These are phyloP conservation scores for Phytophthora pini DNA, from an alignment of 352 stramenopile genomes.

Conservation along the genomic window DNA sequence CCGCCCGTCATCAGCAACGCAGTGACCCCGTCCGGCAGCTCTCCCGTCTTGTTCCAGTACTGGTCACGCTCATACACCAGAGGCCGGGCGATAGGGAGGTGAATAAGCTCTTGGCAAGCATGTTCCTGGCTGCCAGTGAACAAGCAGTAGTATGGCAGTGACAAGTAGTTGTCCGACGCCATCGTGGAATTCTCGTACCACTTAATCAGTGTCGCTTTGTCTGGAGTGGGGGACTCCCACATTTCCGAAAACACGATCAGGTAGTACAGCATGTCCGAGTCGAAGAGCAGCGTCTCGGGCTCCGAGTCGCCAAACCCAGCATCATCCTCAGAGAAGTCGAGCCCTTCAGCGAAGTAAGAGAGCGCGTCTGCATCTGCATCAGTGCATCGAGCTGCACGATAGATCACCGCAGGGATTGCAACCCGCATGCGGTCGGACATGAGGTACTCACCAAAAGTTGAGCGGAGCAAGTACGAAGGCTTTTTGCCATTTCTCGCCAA, in stretches of 20 bases:
- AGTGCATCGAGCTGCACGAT: constrained; percentile 51
- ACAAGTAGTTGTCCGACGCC: constrained; percentile 73
- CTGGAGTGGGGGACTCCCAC: constrained; percentile 65
- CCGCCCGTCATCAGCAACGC: constrained; percentile 64
- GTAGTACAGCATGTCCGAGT: constrained; percentile 80
- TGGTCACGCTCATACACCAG: constrained; percentile 65
- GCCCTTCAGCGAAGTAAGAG: constrained; percentile 36
- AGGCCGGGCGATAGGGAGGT: constrained; percentile 46
- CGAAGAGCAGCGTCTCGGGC: constrained; percentile 57
- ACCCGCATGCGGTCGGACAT: constrained; percentile 48
- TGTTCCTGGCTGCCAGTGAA: constrained; percentile 70
- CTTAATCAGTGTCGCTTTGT: constrained; percentile 55
- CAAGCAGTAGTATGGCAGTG: constrained; percentile 78
- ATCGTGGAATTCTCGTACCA: constrained; percentile 72
- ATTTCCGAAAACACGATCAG: constrained; percentile 85
- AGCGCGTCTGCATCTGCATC: constrained; percentile 49
- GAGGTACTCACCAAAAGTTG: constrained; percentile 65
- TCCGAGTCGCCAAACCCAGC: constrained; percentile 38
- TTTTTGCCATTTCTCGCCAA: constrained; percentile 44
- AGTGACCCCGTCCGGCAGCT: constrained; percentile 46
- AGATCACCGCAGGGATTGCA: constrained; percentile 65
- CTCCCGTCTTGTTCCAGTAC: constrained; percentile 73
- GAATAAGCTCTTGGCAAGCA: constrained; percentile 56
- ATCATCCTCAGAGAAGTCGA: constrained; percentile 13
- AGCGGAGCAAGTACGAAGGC: constrained; percentile 78